phyloP scores from a whole-genome alignment of 1,284 basidiomycete genomes.

The Tilletia indica region DNA sequence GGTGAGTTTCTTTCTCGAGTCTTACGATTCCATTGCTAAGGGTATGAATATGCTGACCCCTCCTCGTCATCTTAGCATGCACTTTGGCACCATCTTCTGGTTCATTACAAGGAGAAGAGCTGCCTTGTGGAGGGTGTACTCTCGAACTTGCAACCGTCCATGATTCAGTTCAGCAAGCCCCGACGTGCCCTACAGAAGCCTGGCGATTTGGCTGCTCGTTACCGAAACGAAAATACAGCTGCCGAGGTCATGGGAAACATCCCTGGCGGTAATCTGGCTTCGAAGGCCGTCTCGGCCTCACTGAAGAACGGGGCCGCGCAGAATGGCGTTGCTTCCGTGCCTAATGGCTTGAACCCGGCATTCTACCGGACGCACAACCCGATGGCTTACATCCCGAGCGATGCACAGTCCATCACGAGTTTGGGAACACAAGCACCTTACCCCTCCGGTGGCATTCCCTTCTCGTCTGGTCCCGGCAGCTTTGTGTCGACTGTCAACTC shows the following conservation, averaged over 20 bases:
- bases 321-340: slow-evolving; percentile 68
- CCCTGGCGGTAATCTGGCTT: slow-evolving; percentile 79
- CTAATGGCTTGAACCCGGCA: slow-evolving; percentile 62
- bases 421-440: slow-evolving; percentile 47
- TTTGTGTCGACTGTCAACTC: slow-evolving; percentile 11
- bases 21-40: not conserved
- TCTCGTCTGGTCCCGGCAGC: slow-evolving; percentile 16
- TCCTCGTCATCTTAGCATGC: slow-evolving; percentile 68
- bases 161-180: slow-evolving; percentile 80
- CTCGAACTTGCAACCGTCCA: slow-evolving; percentile 91
- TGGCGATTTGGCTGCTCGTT: slow-evolving; percentile 47
- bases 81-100: slow-evolving; percentile 95
- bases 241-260: slow-evolving; percentile 31
- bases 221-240: slow-evolving; percentile 29
- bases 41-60: not conserved
- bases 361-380: slow-evolving; percentile 96
- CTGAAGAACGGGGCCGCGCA: slow-evolving; percentile 71
- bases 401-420: slow-evolving; percentile 57
- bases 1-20: slow-evolving; percentile 34
- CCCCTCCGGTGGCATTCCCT: slow-evolving; percentile 29
- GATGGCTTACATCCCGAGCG: slow-evolving; percentile 88
- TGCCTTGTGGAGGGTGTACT: slow-evolving; percentile 94
- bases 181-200: slow-evolving; percentile 47
- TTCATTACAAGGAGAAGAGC: slow-evolving; percentile 95
- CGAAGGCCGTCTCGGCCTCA: slow-evolving; percentile 86